Percentiles rank a stretch among this genome's conserved stretches.
Conservation (phyloP, 441 rosid species). For the Manihot esculenta region DNA sequence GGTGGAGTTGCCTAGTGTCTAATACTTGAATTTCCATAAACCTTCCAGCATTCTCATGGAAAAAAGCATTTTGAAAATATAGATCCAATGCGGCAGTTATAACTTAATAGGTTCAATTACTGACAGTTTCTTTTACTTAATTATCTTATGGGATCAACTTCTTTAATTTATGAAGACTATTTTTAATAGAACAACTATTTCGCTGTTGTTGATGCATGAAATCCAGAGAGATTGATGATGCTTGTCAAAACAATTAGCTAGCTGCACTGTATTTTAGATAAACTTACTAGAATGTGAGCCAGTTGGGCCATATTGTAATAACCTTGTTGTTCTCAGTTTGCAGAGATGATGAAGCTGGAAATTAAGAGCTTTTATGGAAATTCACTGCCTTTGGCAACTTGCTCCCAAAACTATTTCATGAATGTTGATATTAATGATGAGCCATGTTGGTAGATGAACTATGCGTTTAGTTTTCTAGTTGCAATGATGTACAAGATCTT, state of each 20-base stretch:
- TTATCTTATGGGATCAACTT: background rate
- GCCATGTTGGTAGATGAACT: constrained; percentile 1
- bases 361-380: background rate
- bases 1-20: background rate
- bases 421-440: background rate
- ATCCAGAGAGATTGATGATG: background rate
- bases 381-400: background rate
- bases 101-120: background rate
- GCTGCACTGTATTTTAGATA: background rate
- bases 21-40: background rate
- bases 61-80: background rate
- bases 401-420: background rate
- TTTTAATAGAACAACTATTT: too few relatives aligned
- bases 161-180: too few relatives aligned
- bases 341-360: constrained; percentile 18
- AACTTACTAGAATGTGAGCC: background rate
- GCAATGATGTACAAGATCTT: constrained; percentile 3
- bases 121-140: background rate
- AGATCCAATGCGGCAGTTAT: background rate
- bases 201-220: background rate
- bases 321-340: constrained; percentile 12
- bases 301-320: background rate
- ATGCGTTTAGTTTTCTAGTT: background rate
- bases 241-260: background rate
- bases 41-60: background rate